Conservation (phyloP, 257 asterid genomes). For the Primulina tabacum region DNA sequence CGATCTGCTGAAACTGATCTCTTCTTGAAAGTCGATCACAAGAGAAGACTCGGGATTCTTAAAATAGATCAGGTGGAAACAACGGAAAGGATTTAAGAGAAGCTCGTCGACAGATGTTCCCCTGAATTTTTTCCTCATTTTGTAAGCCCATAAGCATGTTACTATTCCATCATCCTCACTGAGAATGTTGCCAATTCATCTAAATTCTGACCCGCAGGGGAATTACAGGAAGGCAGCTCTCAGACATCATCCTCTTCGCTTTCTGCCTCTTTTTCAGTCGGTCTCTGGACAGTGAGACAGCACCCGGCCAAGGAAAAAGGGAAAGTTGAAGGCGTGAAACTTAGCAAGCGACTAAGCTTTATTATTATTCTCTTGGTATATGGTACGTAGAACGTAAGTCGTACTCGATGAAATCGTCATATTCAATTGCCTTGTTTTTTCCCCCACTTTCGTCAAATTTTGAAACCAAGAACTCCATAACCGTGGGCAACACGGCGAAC, state of each 20-base stretch:
- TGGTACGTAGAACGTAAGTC: no score
- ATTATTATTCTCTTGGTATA: no score
- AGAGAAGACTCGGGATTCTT: conserved; percentile 35
- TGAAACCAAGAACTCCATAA: no score
- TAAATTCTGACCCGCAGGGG: conserved; percentile 54
- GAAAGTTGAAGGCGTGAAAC: no score
- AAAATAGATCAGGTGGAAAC: conserved; percentile 49
- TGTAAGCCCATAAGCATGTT: conserved; percentile 51
- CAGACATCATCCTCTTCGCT: conserved; percentile 54
- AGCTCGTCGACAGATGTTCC: conserved; percentile 46
- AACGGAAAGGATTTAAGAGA: conserved; percentile 55
- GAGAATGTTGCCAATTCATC: conserved; percentile 11
- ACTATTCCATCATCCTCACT: not conserved
- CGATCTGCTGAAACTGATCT: conserved; percentile 65
- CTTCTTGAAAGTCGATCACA: conserved; percentile 62
- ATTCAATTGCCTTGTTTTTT: no score
- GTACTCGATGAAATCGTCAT: no score
- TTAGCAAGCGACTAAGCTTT: no score
- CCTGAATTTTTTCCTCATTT: conserved; percentile 71
- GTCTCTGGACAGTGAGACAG: no score
- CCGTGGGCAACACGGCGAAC: no score
- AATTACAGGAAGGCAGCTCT: conserved; percentile 94
- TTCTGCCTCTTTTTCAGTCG: no score
- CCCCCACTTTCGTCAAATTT: no score
- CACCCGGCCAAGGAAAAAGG: no score